Evolutionary conservation across 495 filamentous ascomycete species (phyloP).

Genomic region (Penicillium daleae): DNA sequence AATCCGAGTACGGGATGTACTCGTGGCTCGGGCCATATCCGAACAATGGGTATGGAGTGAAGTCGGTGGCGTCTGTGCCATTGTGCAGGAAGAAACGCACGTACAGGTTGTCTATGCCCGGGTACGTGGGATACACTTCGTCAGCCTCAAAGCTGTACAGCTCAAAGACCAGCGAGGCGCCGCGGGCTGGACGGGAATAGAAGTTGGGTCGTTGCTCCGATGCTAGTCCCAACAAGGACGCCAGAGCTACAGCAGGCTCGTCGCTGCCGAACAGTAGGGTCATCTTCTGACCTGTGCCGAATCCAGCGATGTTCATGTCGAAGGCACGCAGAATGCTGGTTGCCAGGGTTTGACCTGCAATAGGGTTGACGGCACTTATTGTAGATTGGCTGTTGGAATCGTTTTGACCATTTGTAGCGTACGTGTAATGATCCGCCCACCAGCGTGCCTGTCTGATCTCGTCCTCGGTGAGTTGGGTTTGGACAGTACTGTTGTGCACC

Average conservation of each 20-base stretch:
- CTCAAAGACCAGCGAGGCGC: conserved; percentile 72
- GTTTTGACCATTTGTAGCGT: conserved; percentile 63
- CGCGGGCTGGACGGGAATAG: conserved; percentile 69
- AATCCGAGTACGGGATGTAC: conserved; percentile 64
- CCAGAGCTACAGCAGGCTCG: conserved; percentile 73
- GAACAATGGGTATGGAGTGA: conserved; percentile 69
- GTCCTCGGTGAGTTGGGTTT: conserved; percentile 52
- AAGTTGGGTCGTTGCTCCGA: conserved; percentile 58
- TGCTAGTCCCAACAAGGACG: conserved; percentile 67
- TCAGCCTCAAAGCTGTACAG: conserved; percentile 63
- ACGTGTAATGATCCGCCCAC: conserved; percentile 70
- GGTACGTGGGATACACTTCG: conserved; percentile 48
- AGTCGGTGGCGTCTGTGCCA: conserved; percentile 60
- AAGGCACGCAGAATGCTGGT: conserved; percentile 63
- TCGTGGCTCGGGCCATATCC: conserved; percentile 53
- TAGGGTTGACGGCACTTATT: conserved; percentile 54
- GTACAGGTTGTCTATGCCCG: conserved; percentile 58
- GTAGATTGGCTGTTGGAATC: conserved; percentile 39
- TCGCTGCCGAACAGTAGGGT: conserved; percentile 71
- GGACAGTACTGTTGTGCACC: conserved; percentile 70
- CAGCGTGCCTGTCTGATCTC: conserved; percentile 61
- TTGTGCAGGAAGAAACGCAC: conserved; percentile 82
- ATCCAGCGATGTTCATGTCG: conserved; percentile 48
- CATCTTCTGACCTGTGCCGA: conserved; percentile 54
- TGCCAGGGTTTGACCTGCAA: conserved; percentile 67